These are phyloP conservation scores for Fraxinus nigra DNA, from an alignment of 305 asterid species.

Conservation along the genomic window DNA sequence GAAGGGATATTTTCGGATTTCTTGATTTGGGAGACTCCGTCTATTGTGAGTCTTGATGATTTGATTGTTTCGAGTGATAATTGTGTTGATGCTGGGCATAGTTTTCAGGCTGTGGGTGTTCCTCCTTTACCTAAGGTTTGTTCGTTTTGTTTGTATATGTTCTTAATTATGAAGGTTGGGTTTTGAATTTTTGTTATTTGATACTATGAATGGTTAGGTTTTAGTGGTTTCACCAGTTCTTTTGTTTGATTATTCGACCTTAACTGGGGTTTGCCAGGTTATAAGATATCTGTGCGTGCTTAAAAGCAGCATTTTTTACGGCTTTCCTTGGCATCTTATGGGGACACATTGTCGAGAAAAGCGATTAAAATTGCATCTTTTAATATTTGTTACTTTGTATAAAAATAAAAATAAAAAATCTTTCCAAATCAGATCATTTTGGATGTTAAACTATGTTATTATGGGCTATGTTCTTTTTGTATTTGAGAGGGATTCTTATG, in stretches of 20 bases:
- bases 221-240: background rate
- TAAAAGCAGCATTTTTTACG: background rate
- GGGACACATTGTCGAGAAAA: background rate
- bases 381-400: background rate
- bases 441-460: background rate
- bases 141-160: background rate
- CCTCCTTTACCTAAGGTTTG: constrained; percentile 96
- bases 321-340: background rate
- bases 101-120: constrained; percentile 81
- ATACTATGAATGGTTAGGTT: background rate
- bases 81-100: constrained; percentile 33
- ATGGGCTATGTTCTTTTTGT: background rate
- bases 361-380: background rate
- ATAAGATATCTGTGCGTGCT: background rate
- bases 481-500: background rate
- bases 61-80: constrained; percentile 49
- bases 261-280: background rate
- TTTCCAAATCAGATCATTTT: background rate
- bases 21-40: constrained; percentile 84
- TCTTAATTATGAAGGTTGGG: background rate
- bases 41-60: constrained; percentile 71
- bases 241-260: background rate
- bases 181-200: background rate
- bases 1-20: constrained; percentile 49
- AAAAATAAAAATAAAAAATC: background rate